Base-by-base conservation (phyloP, 768 basidiomycete genomes). In the Lactifluus hygrophoroides region DNA sequence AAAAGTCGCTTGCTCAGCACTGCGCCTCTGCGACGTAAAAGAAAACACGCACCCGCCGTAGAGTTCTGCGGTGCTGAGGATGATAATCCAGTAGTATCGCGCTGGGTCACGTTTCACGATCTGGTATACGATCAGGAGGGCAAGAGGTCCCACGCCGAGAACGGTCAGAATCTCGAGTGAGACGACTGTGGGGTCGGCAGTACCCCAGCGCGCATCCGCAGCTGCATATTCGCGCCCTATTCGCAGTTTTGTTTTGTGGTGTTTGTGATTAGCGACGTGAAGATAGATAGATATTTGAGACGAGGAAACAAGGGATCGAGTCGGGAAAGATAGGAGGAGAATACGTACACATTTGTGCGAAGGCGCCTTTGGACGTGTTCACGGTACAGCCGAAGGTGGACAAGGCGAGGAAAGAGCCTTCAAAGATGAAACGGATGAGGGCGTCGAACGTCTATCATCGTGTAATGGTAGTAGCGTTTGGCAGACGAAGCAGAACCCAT, bases 111-210 rank as follows among this genome's bases (percentile, higher is more conserved):
- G 71, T 46, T 75, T 78, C 23, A 82, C 71, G 23, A 92, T 76
- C 67, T 84, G 83, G 60, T 79, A 78, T 40, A 88, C 73, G 64
- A 90, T 82, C 60, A 84, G 88, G 69, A 79, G 83, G 67, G 85
- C 86, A 54, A 93, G 67, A 0, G 89, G 86, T 0, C 84, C 90
- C 17, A 80, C 86, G 21, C 83, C 84, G 34, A 92, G 76, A 11
- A 93, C 90, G 6, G 90, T 94, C 61, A 94, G 75, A 55, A 92
- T 69, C 69, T 94, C 90, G 34, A 94, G 81, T 6, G 89, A 84
- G 45, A 94, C 88, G 51, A 92, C 77, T 1, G 85, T 86, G 1
- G 87, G 80, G 66, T 94, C 90, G 0, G 89, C 75, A 44, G 77
- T 67, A 14, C 88, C 90, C 91, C 91, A 94, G 42, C 90, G 82